phyloP scores from a whole-genome alignment of 192 early-diverging fungal species.

The Coemansia sp. region DNA sequence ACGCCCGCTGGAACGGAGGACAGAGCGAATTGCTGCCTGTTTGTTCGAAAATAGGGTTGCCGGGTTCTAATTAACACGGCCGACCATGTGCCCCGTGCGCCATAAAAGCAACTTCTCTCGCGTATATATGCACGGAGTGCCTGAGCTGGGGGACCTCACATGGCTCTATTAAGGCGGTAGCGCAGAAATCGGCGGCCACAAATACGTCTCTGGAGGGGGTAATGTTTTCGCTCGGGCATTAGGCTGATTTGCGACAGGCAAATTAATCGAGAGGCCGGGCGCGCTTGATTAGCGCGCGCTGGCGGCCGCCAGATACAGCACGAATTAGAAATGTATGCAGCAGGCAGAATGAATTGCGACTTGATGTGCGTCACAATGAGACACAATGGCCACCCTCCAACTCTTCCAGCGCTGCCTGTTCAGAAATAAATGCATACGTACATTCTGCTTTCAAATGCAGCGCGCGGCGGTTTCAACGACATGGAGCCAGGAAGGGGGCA shows the following conservation, averaged over 20 bases:
- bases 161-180: constrained; percentile 1
- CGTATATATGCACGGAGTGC: background rate
- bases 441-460: background rate
- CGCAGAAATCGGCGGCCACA: background rate
- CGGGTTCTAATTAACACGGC: background rate
- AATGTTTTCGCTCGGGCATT: too few species aligned
- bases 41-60: background rate
- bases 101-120: background rate
- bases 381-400: too few species aligned
- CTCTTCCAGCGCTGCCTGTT: background rate
- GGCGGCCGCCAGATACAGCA: background rate
- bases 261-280: too few species aligned
- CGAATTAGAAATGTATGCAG: background rate
- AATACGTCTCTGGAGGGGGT: too few species aligned
- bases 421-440: background rate
- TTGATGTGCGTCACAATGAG: too few species aligned
- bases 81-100: background rate
- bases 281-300: background rate
- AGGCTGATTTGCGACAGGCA: background rate
- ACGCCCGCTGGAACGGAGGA: background rate
- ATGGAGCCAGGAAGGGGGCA: too few species aligned
- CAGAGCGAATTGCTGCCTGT: background rate
- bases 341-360: background rate
- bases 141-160: background rate
- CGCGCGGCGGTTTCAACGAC: background rate